These are phyloP conservation scores for Leishmania braziliensis DNA, from an alignment of 208 protist genomes.

Conservation along the genomic window DNA sequence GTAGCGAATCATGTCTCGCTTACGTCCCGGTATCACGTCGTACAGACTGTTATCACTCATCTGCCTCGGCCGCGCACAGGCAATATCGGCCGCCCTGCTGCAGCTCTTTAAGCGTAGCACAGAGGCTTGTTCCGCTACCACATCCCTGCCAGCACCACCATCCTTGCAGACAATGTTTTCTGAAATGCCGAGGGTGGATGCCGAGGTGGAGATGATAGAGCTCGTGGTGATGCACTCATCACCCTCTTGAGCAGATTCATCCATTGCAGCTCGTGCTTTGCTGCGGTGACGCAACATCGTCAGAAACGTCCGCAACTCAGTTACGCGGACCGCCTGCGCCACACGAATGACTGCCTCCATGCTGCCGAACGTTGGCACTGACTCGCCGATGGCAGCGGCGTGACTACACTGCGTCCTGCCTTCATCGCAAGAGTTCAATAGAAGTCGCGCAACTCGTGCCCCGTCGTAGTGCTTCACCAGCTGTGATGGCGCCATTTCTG, in stretches of 20 bases:
- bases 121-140: not conserved
- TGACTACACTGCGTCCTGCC: not conserved
- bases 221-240: not conserved
- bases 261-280: not conserved
- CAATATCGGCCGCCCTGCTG: not conserved
- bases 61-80: not conserved
- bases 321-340: conserved; percentile 35
- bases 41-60: not conserved
- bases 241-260: not conserved
- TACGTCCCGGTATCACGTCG: conserved; percentile 42
- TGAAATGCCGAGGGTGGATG: not conserved
- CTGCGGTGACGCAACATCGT: conserved; percentile 20
- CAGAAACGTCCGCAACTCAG: conserved; percentile 35
- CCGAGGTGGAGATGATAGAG: not conserved
- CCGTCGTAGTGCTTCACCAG: conserved; percentile 40
- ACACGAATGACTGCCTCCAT: conserved; percentile 23
- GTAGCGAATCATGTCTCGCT: conserved; percentile 56
- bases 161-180: not conserved
- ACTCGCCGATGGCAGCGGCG: not conserved
- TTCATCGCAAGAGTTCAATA: conserved; percentile 10
- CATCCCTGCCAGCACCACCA: not conserved
- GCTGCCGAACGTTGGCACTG: not conserved
- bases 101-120: not conserved
- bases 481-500: not conserved
- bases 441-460: conserved; percentile 24